Evolutionary conservation across 768 basidiomycete species (phyloP), one percentile per base, ranked within the genome.

Genomic region (Boletus reticulatus): DNA sequence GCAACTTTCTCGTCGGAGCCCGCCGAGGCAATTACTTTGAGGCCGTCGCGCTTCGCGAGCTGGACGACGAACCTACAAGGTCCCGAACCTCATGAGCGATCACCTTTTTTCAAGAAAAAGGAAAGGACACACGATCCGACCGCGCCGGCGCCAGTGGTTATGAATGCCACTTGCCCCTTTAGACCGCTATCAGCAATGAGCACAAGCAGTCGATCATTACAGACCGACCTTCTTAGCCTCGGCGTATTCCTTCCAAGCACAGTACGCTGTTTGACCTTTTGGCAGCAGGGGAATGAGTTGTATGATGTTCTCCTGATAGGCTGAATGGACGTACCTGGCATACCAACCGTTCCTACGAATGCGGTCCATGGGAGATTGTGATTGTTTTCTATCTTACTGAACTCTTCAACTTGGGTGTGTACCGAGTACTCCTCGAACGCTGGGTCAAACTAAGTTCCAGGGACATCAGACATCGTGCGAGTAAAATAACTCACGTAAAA

Each of bases 1-100:
- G 73, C 67, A 9, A 90, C 85, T 69, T 91, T 91, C 48, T 87
- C 83, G 29, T 89, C 86, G 0, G 81, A 80, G 4, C 89, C 87
- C 0, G 86, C 84, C 1, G 84, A 86, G 0, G 80, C 85, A 43
- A 92, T 87, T 44, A 90, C 88, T 62, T 84, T 85, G 11, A 78
- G 67, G 4, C 80, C 80, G 22, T 79, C 76, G 0, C 65, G 61
- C 50, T 83, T 82, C 5, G 80, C 80, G 13, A 82, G 60, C 55
- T 82, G 80, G 48, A 81, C 72, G 32, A 81, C 78, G 10, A 80
- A 52, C 1, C 79, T 80, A 22, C 10, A 32, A 38, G 10, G 22
- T 17, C 38, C 17, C 17, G 43, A 45, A 4, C 55, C 42, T 41
- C 45, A 62, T 55, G 10, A 39, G 31, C 1, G 65, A 55, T 11